A percentile compares a stretch with the other conserved stretches of the same genome.
These are phyloP conservation scores for Podospora didyma DNA, from an alignment of 495 filamentous ascomycete genomes.

Conservation along the genomic window DNA sequence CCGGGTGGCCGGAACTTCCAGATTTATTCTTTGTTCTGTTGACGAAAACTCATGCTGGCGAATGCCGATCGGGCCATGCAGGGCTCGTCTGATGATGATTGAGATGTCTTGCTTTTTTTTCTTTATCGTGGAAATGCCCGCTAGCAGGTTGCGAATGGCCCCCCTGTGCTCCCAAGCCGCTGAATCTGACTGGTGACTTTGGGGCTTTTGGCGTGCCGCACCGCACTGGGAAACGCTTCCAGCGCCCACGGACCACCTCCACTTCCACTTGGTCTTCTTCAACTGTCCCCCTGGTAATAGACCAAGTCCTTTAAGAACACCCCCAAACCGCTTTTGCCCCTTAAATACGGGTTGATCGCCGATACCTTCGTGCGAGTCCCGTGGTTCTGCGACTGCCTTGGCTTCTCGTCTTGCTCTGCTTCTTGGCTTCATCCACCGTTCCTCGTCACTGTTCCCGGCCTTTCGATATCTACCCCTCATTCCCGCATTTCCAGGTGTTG, in stretches of 20 bases:
- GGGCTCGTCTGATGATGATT: too few relatives aligned
- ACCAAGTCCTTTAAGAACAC: not conserved
- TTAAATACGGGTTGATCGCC: not conserved
- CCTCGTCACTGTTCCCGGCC: not conserved
- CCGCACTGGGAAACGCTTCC: not conserved
- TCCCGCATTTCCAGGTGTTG: not conserved
- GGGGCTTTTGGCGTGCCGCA: too few relatives aligned
- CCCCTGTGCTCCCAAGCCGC: too few relatives aligned
- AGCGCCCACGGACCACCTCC: conserved; percentile 12
- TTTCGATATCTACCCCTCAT: conserved; percentile 14
- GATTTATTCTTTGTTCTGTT: too few relatives aligned
- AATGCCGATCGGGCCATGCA: too few relatives aligned
- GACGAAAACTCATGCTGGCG: too few relatives aligned
- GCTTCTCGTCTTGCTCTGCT: not conserved
- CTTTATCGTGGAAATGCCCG: too few relatives aligned
- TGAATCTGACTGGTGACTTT: too few relatives aligned
- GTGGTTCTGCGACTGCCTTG: not conserved
- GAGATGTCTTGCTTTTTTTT: too few relatives aligned
- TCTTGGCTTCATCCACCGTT: not conserved
- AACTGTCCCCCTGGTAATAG: not conserved
- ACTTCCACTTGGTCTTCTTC: not conserved
- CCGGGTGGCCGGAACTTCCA: too few relatives aligned
- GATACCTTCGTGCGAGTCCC: not conserved
- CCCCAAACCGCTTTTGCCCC: not conserved
- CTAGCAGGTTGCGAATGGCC: too few relatives aligned